Base-by-base conservation (phyloP, 116 monocot species). In the Cymodocea nodosa region DNA sequence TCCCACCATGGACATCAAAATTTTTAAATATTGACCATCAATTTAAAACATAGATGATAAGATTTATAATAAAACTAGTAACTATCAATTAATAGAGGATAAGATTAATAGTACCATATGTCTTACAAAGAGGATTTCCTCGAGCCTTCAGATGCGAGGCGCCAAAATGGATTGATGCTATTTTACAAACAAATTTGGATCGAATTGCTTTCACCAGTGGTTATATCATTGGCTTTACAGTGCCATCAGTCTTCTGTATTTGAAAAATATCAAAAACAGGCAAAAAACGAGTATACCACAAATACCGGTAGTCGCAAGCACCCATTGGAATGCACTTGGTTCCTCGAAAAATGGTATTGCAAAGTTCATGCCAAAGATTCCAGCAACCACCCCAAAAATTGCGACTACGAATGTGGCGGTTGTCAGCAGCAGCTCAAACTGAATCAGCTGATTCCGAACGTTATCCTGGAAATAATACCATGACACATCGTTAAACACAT, bases 331-430 rank as follows among this genome's bases (percentile, higher is more conserved):
- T 15, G 85, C 95, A 35, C 51, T 62, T 18, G 83, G 79, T 39
- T 73, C 11, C 1, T 84, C 77, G 61, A 97, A 91, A 8, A 97
- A 63, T 18, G 83, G 62, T 67, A 91, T 75, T 24, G 70, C 66
- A 69, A 97, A 97, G 63, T 97, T 97, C 97, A 97, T 97, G 16
- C 97, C 97, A 67, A 97, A 97, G 24, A 97, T 71, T 52, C 97
- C 97, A 4, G 91, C 97, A 57, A 97, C 80, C 50, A 97, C 97
- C 12, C 97, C 91, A 56, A 97, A 91, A 59, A 97, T 91, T 6
- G 97, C 88, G 37, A 87, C 84, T 2, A 97, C 91, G 62, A 97
- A 90, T 37, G 97, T 91, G 17, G 83, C 79, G 4, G 91, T 97
- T 23, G 97, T 97, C 6, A 97, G 83, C 24, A 97, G 70, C 16